phyloP scores from a whole-genome alignment of 2,329 filamentous ascomycete species.

The Colletotrichum aenigma region DNA sequence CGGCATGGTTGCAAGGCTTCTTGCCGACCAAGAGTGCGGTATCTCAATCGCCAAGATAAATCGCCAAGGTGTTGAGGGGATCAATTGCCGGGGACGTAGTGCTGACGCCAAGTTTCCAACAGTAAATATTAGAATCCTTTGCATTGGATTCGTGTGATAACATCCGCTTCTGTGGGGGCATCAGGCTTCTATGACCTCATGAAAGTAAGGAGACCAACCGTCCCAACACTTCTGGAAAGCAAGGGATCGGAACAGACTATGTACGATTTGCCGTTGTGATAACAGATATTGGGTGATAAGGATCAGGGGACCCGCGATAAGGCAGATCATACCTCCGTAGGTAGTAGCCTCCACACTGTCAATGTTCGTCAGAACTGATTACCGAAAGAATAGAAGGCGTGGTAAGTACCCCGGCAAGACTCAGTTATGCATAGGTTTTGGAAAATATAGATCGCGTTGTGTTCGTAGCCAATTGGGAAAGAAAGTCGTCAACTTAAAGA shows the following conservation, averaged over 20 bases:
- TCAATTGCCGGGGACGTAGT: not conserved
- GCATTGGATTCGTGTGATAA: not conserved
- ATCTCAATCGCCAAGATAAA: not conserved
- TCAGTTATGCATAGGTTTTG: no score
- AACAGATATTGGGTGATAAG: not conserved
- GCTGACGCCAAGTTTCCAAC: not conserved
- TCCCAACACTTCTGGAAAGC: not conserved
- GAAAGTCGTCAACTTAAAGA: not conserved
- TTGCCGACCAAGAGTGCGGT: not conserved
- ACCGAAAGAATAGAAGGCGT: not conserved
- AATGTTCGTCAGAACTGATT: not conserved
- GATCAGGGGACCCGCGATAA: not conserved
- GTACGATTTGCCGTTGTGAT: not conserved
- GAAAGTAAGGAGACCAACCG: not conserved
- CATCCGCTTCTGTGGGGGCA: not conserved
- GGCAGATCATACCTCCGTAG: not conserved
- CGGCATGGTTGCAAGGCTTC: not conserved
- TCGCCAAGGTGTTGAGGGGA: not conserved
- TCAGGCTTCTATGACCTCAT: not conserved
- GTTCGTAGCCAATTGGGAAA: no score
- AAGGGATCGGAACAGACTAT: not conserved
- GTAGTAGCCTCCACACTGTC: not conserved
- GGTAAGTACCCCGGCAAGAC: fast-evolving
- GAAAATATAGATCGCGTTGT: no score
- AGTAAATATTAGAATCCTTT: not conserved